Percentiles rank a stretch among this genome's conserved stretches.
Conservation (phyloP, 2,329 filamentous ascomycete genomes). For the Lachnellula arida region DNA sequence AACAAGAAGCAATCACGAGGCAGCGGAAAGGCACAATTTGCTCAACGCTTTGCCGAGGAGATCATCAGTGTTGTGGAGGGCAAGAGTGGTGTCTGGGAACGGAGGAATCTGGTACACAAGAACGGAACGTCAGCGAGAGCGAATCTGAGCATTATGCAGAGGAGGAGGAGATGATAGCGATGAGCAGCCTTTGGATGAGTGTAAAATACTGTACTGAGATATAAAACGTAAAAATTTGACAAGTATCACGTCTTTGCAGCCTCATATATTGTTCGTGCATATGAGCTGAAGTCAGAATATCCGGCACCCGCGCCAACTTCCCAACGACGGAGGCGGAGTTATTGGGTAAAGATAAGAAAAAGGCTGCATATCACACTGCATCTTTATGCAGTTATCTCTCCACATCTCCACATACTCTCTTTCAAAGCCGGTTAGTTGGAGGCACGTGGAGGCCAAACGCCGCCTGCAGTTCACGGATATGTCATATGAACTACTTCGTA, state of each 20-base stretch:
- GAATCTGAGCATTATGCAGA: constrained; percentile 51
- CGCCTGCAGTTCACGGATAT: background rate
- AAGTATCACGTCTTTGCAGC: background rate
- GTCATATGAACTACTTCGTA: background rate
- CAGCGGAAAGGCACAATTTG: constrained; percentile 67
- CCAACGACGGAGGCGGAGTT: background rate
- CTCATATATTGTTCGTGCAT: background rate
- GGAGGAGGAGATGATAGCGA: constrained; percentile 27
- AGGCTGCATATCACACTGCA: background rate
- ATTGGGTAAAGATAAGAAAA: background rate
- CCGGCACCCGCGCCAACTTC: background rate
- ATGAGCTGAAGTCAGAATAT: background rate
- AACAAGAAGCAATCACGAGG: constrained; percentile 70
- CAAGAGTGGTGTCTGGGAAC: constrained; percentile 78
- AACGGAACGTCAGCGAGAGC: constrained; percentile 71
- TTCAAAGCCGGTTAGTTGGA: background rate
- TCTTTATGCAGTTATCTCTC: background rate
- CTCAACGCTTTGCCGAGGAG: constrained; percentile 77
- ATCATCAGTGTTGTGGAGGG: constrained; percentile 85
- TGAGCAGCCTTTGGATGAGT: background rate
- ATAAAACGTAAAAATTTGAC: background rate
- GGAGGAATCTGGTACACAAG: constrained; percentile 73
- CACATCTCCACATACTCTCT: background rate
- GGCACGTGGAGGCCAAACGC: background rate
- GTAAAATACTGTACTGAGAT: constrained; percentile 16